A percentile compares a stretch with the other conserved stretches of the same genome.
Conservation (phyloP, 2,329 filamentous ascomycete species). For the Uncinocarpus reesii region DNA sequence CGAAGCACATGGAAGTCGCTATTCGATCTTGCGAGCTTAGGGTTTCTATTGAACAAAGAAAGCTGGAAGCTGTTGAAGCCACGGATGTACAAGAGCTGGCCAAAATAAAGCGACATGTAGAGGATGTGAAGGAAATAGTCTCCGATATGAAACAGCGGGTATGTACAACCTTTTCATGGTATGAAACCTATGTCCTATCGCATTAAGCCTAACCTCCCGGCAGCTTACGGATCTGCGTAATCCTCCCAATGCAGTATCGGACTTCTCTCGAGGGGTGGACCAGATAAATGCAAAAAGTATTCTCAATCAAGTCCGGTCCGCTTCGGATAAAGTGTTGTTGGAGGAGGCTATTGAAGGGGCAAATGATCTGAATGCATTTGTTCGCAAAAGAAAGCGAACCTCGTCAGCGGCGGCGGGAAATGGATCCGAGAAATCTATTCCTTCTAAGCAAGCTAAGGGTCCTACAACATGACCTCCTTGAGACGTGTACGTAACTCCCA, state of each 20-base stretch:
- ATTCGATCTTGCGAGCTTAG: slow-evolving; percentile 49
- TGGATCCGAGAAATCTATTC: not conserved
- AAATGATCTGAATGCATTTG: slow-evolving; percentile 50
- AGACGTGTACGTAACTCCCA: too few relatives aligned
- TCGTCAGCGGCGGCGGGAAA: not conserved
- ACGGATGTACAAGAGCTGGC: slow-evolving; percentile 34
- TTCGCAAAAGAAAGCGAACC: slow-evolving; percentile 43
- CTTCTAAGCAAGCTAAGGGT: not conserved
- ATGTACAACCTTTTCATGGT: slow-evolving; percentile 20
- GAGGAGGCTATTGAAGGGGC: slow-evolving; percentile 47
- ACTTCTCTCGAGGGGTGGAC: slow-evolving; percentile 27
- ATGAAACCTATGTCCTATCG: slow-evolving; percentile 2
- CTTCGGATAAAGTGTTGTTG: slow-evolving; percentile 40
- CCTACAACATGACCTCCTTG: not conserved
- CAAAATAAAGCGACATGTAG: slow-evolving; percentile 40
- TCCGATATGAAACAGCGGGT: slow-evolving; percentile 52
- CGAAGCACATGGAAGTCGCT: slow-evolving; percentile 49
- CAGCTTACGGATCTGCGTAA: slow-evolving; percentile 48
- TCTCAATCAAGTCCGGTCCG: slow-evolving; percentile 48
- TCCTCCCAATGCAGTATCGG: slow-evolving; percentile 42
- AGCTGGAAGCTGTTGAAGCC: slow-evolving; percentile 29
- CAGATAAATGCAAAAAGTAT: slow-evolving; percentile 41
- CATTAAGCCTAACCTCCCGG: slow-evolving; percentile 14
- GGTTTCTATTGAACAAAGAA: slow-evolving; percentile 44
- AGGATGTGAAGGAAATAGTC: slow-evolving; percentile 52